Evolutionary conservation across 768 basidiomycete genomes (phyloP), one percentile per base, ranked within the genome.

Genomic region (Plicaturopsis crispa): DNA sequence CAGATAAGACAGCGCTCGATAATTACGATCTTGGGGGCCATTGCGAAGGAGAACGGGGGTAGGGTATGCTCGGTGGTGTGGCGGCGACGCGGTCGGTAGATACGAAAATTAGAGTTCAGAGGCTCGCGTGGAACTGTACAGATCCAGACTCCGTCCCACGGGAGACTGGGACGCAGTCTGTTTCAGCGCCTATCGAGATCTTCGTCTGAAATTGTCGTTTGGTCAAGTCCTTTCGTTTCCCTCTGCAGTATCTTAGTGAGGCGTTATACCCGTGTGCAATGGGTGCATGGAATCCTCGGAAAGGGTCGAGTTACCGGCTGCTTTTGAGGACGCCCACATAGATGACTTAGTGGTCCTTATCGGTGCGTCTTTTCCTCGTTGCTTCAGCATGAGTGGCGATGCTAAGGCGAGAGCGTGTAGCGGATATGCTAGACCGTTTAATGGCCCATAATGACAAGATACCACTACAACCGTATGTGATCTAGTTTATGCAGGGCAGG

Each of bases 361-460:
- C 61, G 86, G 92, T 93, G 57, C 49, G 58, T 62, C 33, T 50
- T 41, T 51, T 33, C 24, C 38, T 17, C 40, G 31, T 28, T 40
- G 44, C 31, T 23, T 28, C 39, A 31, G 38, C 8, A 8, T 28
- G 10, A 28, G 8, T 28, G 26, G 14, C n/a, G n/a, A n/a, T n/a
- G n/a, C 26, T 28, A 8, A 28, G 14, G 10, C 14, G 26, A 8
- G 14, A 14, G 34, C 33, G 46, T 58, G 20, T 59, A 93, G 91
- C 90, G 52, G 87, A 93, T 63, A 98, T 98, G 93, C 78, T 99
- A 50, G 79, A 92, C 55, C 85, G 92, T 46, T 69, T 99, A 52
- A 92, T 96, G 63, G 69, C 74, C 39, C 90, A 96, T 75, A 99
- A 99, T 70, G 94, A 99, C 69, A 79, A 77, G 56, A 91, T 99